Conservation (phyloP, 352 stramenopile species). For the Phytophthora citricola region DNA sequence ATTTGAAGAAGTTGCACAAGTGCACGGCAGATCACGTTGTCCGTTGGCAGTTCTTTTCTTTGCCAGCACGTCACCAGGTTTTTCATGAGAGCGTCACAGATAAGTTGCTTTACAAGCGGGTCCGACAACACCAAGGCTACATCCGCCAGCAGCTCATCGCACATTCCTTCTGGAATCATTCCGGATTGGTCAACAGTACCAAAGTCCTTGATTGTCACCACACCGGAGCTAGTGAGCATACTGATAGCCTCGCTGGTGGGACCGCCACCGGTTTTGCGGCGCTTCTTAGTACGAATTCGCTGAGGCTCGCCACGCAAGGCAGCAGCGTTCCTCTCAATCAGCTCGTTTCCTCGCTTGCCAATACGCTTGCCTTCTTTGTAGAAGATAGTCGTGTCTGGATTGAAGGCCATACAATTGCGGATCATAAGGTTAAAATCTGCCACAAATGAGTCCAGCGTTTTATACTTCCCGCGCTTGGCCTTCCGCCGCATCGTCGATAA, state of each 20-base stretch:
- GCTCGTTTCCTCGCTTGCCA: constrained; percentile 77
- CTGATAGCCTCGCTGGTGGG: constrained; percentile 64
- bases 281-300: constrained; percentile 79
- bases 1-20: constrained; percentile 89
- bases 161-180: constrained; percentile 86
- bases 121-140: constrained; percentile 81
- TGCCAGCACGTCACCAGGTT: constrained; percentile 68
- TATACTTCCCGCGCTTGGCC: constrained; percentile 81
- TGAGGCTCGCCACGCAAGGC: constrained; percentile 76
- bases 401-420: constrained; percentile 89
- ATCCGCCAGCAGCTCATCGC: constrained; percentile 78
- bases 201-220: constrained; percentile 72
- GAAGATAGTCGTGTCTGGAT: constrained; percentile 86
- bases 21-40: constrained; percentile 77
- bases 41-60: constrained; percentile 75
- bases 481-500: constrained; percentile 86
- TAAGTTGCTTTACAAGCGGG: constrained; percentile 78
- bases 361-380: constrained; percentile 90
- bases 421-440: constrained; percentile 90
- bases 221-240: constrained; percentile 75
- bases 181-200: constrained; percentile 78
- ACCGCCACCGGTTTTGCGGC: constrained; percentile 60
- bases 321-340: constrained; percentile 76
- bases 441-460: constrained; percentile 78
- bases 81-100: constrained; percentile 80